A percentile compares a stretch with the other conserved stretches of the same genome.
These are phyloP conservation scores for Candida endomychidarum DNA, from an alignment of 805 yeast species.

Conservation along the genomic window DNA sequence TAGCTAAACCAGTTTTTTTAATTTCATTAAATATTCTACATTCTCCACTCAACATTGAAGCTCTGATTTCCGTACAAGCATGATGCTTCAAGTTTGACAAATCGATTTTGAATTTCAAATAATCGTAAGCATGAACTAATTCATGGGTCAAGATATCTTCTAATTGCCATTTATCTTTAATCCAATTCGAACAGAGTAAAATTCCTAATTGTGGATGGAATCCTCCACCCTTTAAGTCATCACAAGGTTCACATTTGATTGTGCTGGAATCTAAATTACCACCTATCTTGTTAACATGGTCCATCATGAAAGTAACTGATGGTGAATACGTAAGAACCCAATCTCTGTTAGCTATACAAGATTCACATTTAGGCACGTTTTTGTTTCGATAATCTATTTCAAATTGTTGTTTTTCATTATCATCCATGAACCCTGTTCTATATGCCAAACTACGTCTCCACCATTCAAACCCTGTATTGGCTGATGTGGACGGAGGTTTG, in stretches of 20 bases:
- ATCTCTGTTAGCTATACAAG: constrained; percentile 73
- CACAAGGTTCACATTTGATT: constrained; percentile 80
- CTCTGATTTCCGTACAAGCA: constrained; percentile 96
- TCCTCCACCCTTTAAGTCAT: constrained; percentile 83
- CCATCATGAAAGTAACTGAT: constrained; percentile 80
- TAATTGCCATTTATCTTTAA: constrained; percentile 70
- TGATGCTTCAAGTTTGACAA: constrained; percentile 86
- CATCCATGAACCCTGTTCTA: constrained; percentile 66
- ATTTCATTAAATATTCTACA: constrained; percentile 89
- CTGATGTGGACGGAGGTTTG: not conserved
- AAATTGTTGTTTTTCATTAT: constrained; percentile 52
- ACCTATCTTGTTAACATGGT: constrained; percentile 69
- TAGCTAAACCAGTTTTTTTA: constrained; percentile 49
- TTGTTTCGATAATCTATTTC: constrained; percentile 54
- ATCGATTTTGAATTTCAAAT: constrained; percentile 82
- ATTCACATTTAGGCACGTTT: constrained; percentile 54
- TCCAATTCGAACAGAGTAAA: constrained; percentile 80
- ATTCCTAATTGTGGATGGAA: constrained; percentile 90
- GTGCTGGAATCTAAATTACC: constrained; percentile 49
- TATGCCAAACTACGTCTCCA: constrained; percentile 75
- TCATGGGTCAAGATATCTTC: constrained; percentile 95
- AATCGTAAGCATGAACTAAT: constrained; percentile 89
- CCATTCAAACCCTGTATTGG: constrained; percentile 56
- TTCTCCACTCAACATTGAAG: constrained; percentile 90
- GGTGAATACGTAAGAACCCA: constrained; percentile 85